Base-by-base conservation (phyloP, 2,329 filamentous ascomycete species). In the Aspergillus sp. region DNA sequence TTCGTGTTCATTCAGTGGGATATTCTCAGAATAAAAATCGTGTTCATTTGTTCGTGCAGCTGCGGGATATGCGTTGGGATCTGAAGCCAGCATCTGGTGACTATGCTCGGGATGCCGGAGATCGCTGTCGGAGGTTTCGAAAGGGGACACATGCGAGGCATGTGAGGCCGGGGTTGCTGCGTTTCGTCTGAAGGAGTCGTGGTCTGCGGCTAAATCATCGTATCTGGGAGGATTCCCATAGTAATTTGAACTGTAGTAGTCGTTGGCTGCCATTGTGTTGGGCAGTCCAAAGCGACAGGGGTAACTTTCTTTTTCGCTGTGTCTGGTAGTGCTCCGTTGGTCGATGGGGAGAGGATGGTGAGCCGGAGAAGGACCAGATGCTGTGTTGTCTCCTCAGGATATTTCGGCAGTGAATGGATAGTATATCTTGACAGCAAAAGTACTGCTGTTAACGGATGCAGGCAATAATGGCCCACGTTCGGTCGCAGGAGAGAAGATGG, bases 191-290 rank as follows among this genome's bases (percentile, higher is more conserved):
- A 55, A 67, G 57, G 58, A 59, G 60, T 61, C 60, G 60, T 59
- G 66, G 60, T 53, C 65, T 61, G 53, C 61, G 60, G 57, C 58
- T 65, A 52, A 47, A 46, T 64, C 60, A n/a, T 63, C 60, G 50
- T 66, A 66, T n/a, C 54, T 54, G 22, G 61, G 60, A 12, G 64
- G 61, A 39, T 58, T 61, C 43, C 65, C 63, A 53, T 70, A 70
- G 15, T 62, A 52, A 52, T 57, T 33, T 50, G 69, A 63, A 56
- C 76, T 74, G 69, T 86, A 86, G 69, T 87, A 87, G 59, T 85
- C 80, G 71, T 83, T 78, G 54, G 79, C 74, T 41, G 81, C 77
- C 82, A 85, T 84, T 58, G 46, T 73, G 65, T 53, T 50, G 47
- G 33, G 51, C 39, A 35, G 33, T n/a, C 33, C 6, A 17, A 30